Percentiles rank a stretch among this genome's conserved stretches.
These are phyloP conservation scores for Diaporthe destruens DNA, from an alignment of 2,329 filamentous ascomycete species.

Conservation along the genomic window DNA sequence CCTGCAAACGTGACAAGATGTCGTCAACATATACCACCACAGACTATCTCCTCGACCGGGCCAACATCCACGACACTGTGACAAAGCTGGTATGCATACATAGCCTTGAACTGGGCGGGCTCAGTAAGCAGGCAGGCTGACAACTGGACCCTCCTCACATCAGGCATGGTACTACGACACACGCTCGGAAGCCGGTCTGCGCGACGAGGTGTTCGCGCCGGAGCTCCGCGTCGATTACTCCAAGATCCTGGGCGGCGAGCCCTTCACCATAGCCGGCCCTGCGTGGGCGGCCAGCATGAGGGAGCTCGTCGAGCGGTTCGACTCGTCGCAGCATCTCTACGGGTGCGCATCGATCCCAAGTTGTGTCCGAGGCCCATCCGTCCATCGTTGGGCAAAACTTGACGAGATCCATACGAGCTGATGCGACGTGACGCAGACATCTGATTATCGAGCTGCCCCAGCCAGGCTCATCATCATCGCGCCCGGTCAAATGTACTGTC, in stretches of 20 bases:
- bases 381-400: too few species aligned
- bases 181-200: slow-evolving; percentile 42
- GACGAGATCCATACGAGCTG: neutral
- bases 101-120: neutral
- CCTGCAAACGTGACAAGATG: slow-evolving; percentile 15
- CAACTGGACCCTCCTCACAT: neutral
- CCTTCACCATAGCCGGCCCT: slow-evolving; percentile 41
- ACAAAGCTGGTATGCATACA: slow-evolving; percentile 45
- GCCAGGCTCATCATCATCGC: slow-evolving; percentile 38
- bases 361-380: too few species aligned
- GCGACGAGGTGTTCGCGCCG: slow-evolving; percentile 47
- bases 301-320: slow-evolving; percentile 43
- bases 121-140: neutral
- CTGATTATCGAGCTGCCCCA: slow-evolving; percentile 47
- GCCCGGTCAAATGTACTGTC: slow-evolving; percentile 45
- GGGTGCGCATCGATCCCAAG: slow-evolving; percentile 40
- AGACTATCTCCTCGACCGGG: slow-evolving; percentile 51
- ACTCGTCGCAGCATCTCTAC: slow-evolving; percentile 47
- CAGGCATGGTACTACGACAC: slow-evolving; percentile 49
- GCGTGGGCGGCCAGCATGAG: slow-evolving; percentile 45
- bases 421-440: slow-evolving; percentile 35
- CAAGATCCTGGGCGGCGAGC: slow-evolving; percentile 48
- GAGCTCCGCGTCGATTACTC: slow-evolving; percentile 49
- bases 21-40: slow-evolving; percentile 23
- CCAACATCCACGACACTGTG: slow-evolving; percentile 50